Conservation (phyloP, 2,329 filamentous ascomycete species). For the Aspergillus jensenii region DNA sequence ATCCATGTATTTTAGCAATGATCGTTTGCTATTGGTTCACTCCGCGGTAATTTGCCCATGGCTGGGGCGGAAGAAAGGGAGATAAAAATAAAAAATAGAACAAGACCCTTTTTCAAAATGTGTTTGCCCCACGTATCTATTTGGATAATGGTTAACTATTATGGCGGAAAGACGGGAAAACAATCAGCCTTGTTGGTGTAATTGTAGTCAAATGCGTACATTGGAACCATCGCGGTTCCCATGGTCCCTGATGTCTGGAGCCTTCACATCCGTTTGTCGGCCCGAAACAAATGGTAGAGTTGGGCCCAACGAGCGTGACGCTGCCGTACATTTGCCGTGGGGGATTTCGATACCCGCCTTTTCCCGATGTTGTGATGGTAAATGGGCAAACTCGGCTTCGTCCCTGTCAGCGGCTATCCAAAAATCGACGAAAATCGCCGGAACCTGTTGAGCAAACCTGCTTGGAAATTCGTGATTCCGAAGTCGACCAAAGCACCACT, state of each 20-base stretch:
- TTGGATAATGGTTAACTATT: neutral
- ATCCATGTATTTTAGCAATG: constrained; percentile 34
- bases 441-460: constrained; percentile 9
- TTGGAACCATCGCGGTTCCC: neutral
- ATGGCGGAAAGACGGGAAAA: constrained; percentile 14
- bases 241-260: neutral
- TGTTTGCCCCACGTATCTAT: neutral
- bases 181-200: constrained; percentile 16
- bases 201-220: neutral
- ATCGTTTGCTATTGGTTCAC: constrained; percentile 16
- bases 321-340: constrained; percentile 20
- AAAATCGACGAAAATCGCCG: constrained; percentile 25
- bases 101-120: constrained; percentile 3
- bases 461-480: neutral
- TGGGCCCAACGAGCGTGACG: neutral
- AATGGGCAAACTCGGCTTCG: constrained; percentile 14
- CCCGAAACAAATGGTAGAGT: constrained; percentile 21
- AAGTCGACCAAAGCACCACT: neutral
- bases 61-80: constrained; percentile 13
- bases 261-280: constrained; percentile 25
- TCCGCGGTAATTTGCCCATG: constrained; percentile 8
- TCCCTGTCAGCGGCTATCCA: constrained; percentile 13
- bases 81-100: constrained; percentile 15
- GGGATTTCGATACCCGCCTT: constrained; percentile 29
- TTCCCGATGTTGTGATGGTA: constrained; percentile 27